Base-by-base conservation (phyloP, 2,329 filamentous ascomycete species). In the Pezicula radicicola region DNA sequence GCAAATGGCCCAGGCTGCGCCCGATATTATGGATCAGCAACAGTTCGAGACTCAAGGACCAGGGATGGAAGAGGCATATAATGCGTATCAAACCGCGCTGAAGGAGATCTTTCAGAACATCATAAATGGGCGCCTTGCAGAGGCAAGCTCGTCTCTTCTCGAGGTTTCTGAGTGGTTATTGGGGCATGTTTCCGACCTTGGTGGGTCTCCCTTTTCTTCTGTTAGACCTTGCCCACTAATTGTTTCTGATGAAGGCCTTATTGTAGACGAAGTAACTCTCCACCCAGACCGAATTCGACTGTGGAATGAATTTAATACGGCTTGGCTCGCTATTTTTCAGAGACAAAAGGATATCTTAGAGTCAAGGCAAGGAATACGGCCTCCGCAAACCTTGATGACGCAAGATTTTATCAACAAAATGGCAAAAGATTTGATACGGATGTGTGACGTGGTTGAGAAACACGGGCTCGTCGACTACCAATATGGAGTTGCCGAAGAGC, bases 401-500 rank as follows among this genome's bases (percentile, higher is more conserved):
- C 76, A 81, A 58, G 85, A 88, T 3, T 80, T 77, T 21, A 76
- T 97, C 46, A 84, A 89, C 62, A 85, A 84, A 60, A 86, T 97
- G 81, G 91, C 89, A 12, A 86, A 87, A 50, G 88, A 96, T 63
- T 72, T 99, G 28, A 80, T 96, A 51, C 81, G 85, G 47, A 76
- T 96, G 47, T 96, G 92, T 67, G 91, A 97, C 67, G 82, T 82
- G 47, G 81, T 97, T 56, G 93, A 97, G 70, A 86, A 88, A 60
- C 87, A 95, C 66, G 94, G 94, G n/a, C 75, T 99, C 45, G 91
- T 99, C 10, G 94, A 99, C 72, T 99, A 97, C 68, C 88, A 97
- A 65, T 95, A 96, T 74, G 94, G 94, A 8, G 89, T 97, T 25
- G 95, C 91, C 83, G 94, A 97, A 71, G 92, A 97, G 66, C 85